phyloP scores from a whole-genome alignment of 768 basidiomycete species.

The Antrodiella citrinella region DNA sequence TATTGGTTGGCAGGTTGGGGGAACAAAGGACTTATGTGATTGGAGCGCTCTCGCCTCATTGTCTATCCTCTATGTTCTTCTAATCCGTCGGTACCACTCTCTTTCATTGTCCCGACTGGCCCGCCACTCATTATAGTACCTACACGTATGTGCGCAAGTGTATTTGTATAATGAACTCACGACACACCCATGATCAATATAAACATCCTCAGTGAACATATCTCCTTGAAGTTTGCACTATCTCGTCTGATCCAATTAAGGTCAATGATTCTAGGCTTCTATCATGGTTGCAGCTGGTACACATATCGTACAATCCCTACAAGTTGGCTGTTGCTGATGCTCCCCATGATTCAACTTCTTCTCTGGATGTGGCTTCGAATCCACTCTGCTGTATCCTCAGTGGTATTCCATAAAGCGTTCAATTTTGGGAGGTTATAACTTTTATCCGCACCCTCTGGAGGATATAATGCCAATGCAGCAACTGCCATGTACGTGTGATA shows the following conservation, averaged over 20 bases:
- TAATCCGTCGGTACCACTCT: neutral
- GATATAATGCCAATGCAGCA: slow-evolving; percentile 69
- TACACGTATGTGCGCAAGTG: no score
- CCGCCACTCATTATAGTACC: no score
- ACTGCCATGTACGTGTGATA: slow-evolving; percentile 92
- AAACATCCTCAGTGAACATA: neutral
- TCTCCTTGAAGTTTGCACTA: neutral
- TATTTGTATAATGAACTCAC: neutral
- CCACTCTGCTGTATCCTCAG: slow-evolving; percentile 58
- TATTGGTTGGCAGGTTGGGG: neutral
- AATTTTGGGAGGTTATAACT: slow-evolving; percentile 52
- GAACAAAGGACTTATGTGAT: neutral
- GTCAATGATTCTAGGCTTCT: neutral
- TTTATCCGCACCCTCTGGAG: slow-evolving; percentile 23
- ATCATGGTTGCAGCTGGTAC: neutral
- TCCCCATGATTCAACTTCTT: neutral
- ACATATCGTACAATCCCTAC: neutral
- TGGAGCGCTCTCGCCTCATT: neutral
- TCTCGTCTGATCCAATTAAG: neutral
- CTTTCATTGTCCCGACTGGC: neutral
- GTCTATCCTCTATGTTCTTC: neutral
- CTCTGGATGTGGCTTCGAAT: slow-evolving; percentile 42
- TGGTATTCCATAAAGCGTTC: slow-evolving; percentile 69
- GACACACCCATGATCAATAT: neutral
- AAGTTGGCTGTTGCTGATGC: neutral